Evolutionary conservation across 257 asterid genomes (phyloP), one percentile per base, ranked within the genome.

Genomic region (Prunella vulgaris): DNA sequence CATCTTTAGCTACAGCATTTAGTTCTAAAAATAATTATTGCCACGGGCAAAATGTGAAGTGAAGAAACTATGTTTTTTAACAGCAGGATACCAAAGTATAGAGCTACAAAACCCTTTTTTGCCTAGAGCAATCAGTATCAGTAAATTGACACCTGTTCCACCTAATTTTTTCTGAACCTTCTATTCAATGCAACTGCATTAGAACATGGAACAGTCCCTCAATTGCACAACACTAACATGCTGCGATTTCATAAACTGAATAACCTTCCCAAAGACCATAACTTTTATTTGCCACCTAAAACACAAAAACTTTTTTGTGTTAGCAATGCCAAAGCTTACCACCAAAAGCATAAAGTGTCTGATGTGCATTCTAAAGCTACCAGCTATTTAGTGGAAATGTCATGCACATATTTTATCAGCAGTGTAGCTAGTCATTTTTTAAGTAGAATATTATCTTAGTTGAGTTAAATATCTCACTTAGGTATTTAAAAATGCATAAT

Each of bases 1-100:
- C 25, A 40, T 51, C 33, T 63, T 44, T 59, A 64, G 46, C 32
- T 56, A 59, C n/a, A 64, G 53, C 64, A 15, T 57, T 30, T 40
- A 46, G 33, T 68, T 71, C 66, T 27, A n/a, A 40, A 69, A 27
- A 68, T 66, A 70, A 18, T 33, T 32, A 62, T n/a, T n/a, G n/a
- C 33, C 15, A 61, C 63, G 8, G 12, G 37, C 35, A 15, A 46
- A 48, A 57, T 64, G 75, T 32, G 53, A 75, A 46, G 40, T 17
- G 10, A 60, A 32, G 37, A 15, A 33, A 27, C 37, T 61, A 68
- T 44, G 30, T 44, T 61, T 37, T 63, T 56, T 61, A 71, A 63
- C 64, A 25, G 72, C 74, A 68, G 35, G 64, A 56, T 8, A 53
- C 61, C 66, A 61, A 56, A 38, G 12, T 35, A 9, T 35, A 35